Evolutionary conservation across 257 asterid species (phyloP).

Genomic region (Solanum etuberosum): DNA sequence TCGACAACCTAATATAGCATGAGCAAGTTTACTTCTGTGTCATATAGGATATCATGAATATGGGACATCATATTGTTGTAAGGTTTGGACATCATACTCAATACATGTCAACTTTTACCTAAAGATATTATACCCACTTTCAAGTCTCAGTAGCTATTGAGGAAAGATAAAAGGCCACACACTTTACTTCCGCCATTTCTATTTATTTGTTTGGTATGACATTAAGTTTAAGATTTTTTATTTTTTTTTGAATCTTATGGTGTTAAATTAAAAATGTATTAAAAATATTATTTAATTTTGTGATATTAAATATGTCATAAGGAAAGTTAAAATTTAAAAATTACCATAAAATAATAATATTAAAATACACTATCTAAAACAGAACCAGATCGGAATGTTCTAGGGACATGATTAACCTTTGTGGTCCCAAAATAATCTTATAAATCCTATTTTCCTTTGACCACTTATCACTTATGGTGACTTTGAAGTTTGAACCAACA

Average conservation of each 20-base stretch:
- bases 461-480: background rate
- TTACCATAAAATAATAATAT: no score
- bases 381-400: background rate
- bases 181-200: no score
- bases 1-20: background rate
- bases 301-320: no score
- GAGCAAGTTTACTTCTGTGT: background rate
- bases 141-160: background rate
- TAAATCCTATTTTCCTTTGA: background rate
- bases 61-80: background rate
- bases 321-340: no score
- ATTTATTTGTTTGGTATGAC: no score
- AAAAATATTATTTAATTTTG: no score
- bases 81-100: background rate
- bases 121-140: background rate
- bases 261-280: no score
- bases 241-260: no score
- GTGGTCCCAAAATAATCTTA: background rate
- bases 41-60: background rate
- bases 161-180: background rate
- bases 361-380: background rate
- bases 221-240: no score
- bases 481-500: background rate
- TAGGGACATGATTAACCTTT: background rate
- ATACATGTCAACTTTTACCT: background rate